phyloP scores from a whole-genome alignment of 2,329 filamentous ascomycete genomes.

The Xylogone sp. region DNA sequence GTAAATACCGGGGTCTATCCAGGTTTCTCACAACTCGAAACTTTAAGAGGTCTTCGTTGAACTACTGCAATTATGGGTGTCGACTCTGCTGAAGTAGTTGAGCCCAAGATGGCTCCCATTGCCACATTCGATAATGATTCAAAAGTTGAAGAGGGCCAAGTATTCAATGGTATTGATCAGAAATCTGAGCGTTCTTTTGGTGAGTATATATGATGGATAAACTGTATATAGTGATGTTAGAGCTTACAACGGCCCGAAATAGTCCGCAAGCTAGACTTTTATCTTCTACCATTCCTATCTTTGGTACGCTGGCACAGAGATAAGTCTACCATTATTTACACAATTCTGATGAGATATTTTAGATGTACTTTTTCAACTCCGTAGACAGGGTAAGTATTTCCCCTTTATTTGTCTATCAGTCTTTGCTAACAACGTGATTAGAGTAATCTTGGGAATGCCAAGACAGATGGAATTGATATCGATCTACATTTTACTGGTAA shows the following conservation, averaged over 20 bases:
- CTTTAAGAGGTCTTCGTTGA: neutral
- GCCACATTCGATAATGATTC: neutral
- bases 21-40: neutral
- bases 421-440: neutral
- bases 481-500: conserved; percentile 23
- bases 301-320: conserved; percentile 1
- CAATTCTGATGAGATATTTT: neutral
- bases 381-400: conserved; percentile 18
- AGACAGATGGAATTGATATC: conserved; percentile 23
- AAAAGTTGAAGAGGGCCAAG: neutral
- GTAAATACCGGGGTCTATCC: neutral
- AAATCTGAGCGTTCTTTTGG: neutral
- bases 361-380: conserved; percentile 20
- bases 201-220: neutral
- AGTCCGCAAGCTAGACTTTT: conserved; percentile 18
- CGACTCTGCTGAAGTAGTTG: neutral
- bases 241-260: neutral
- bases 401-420: neutral
- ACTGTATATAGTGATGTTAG: neutral
- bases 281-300: conserved; percentile 10
- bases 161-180: neutral
- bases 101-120: neutral
- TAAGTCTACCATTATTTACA: neutral
- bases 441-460: conserved; percentile 26
- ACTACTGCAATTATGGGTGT: neutral